Evolutionary conservation across 78 protist genomes (phyloP).

Genomic region (Pelomyxa schiedti): DNA sequence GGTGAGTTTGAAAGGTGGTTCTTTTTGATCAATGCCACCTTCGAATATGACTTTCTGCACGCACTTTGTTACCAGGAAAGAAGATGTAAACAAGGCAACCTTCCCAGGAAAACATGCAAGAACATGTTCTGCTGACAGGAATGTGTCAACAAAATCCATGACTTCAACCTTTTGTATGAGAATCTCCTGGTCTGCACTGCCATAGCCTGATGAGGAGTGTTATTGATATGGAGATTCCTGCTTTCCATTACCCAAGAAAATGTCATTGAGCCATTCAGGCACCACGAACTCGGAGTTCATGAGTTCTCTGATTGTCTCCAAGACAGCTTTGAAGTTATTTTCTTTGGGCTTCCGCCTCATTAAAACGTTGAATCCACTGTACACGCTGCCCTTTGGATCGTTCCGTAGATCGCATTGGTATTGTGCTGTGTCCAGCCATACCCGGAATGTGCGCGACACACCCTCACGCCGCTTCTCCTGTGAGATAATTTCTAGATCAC

Average conservation of each 20-base stretch:
- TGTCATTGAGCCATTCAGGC: conserved; percentile 83
- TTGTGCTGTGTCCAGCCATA: conserved; percentile 60
- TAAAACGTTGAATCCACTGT: conserved; percentile 65
- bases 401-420: conserved; percentile 33
- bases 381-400: conserved; percentile 1
- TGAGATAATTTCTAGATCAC: not conserved
- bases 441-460: conserved; percentile 21
- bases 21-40: not conserved
- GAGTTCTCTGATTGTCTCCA: conserved; percentile 73
- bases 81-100: not conserved
- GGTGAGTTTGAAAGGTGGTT: not conserved
- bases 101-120: conserved; percentile 12
- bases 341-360: conserved; percentile 79
- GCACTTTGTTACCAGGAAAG: conserved; percentile 1
- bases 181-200: not conserved
- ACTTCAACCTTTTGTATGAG: not conserved
- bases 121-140: conserved; percentile 56
- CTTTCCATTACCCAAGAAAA: conserved; percentile 74
- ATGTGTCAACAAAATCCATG: conserved; percentile 73
- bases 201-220: not conserved
- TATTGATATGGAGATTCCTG: no score
- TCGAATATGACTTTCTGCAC: no score
- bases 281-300: conserved; percentile 44
- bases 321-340: conserved; percentile 68
- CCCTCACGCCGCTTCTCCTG: not conserved